Evolutionary conservation across 768 basidiomycete species (phyloP).

Genomic region (Lactarius pseudohatsudake): DNA sequence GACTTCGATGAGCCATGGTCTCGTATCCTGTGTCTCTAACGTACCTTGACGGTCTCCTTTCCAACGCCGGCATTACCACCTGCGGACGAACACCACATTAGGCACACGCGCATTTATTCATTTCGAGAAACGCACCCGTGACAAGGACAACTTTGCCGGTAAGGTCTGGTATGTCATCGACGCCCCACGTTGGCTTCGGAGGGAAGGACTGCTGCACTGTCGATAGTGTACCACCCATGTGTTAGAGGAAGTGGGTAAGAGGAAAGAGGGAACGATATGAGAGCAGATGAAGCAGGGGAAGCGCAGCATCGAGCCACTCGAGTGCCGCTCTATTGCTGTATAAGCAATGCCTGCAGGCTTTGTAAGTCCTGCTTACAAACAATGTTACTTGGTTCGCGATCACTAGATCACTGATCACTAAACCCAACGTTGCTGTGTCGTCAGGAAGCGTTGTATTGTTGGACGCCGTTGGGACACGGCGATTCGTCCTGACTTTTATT

Average conservation of each 20-base stretch:
- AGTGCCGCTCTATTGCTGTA: too few species aligned
- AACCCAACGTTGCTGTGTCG: too few species aligned
- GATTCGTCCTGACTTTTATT: too few species aligned
- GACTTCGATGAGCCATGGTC: conserved; percentile 1
- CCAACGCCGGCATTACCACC: conserved; percentile 52
- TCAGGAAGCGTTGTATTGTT: too few species aligned
- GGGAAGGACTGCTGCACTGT: conserved; percentile 37
- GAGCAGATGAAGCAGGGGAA: neutral
- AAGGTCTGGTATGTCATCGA: conserved; percentile 34
- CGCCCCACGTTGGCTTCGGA: conserved; percentile 44
- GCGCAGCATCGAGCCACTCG: neutral
- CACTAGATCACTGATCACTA: too few species aligned
- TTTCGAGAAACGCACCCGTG: conserved; percentile 34
- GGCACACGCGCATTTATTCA: conserved; percentile 43
- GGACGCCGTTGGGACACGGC: too few species aligned
- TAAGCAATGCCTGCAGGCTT: too few species aligned
- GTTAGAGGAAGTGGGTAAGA: neutral
- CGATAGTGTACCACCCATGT: neutral
- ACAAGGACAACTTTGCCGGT: neutral
- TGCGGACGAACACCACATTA: neutral
- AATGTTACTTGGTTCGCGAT: too few species aligned
- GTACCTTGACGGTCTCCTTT: conserved; percentile 57
- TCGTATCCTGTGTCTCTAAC: conserved; percentile 4
- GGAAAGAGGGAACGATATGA: neutral
- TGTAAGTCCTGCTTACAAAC: too few species aligned